Evolutionary conservation across 306 rosid genomes (phyloP).

Genomic region (Cucumis cinereus): DNA sequence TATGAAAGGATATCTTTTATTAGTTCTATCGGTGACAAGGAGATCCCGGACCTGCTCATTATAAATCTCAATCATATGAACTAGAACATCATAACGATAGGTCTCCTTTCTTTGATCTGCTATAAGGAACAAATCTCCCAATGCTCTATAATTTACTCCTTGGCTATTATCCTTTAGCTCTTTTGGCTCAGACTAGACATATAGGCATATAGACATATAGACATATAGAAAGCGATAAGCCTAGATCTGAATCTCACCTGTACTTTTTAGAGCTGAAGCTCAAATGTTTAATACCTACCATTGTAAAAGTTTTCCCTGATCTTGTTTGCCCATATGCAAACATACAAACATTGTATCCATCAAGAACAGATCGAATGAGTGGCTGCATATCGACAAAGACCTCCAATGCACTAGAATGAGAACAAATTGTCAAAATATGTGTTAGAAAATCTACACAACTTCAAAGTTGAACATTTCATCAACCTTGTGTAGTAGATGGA

Average conservation of each 20-base stretch:
- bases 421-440: background rate
- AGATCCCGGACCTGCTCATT: conserved; percentile 97
- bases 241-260: background rate
- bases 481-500: conserved; percentile 81
- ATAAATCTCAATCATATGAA: conserved; percentile 95
- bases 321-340: conserved; percentile 74
- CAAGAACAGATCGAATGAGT: conserved; percentile 54
- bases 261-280: background rate
- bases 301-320: conserved; percentile 59
- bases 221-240: background rate
- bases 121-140: conserved; percentile 68
- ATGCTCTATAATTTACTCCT: conserved; percentile 92
- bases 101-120: conserved; percentile 79
- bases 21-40: conserved; percentile 68
- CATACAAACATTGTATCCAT: conserved; percentile 64
- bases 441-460: background rate
- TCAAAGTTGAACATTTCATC: background rate
- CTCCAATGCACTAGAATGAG: conserved; percentile 33
- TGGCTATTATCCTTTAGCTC: conserved; percentile 79
- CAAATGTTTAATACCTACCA: conserved; percentile 32
- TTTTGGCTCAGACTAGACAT: conserved; percentile 64
- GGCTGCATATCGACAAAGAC: conserved; percentile 67
- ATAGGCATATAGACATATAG: too few relatives aligned
- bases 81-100: conserved; percentile 63
- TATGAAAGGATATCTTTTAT: conserved; percentile 89